Evolutionary conservation across 2,329 filamentous ascomycete genomes (phyloP), one percentile per base, ranked within the genome.

Genomic region (Neurospora sp.): DNA sequence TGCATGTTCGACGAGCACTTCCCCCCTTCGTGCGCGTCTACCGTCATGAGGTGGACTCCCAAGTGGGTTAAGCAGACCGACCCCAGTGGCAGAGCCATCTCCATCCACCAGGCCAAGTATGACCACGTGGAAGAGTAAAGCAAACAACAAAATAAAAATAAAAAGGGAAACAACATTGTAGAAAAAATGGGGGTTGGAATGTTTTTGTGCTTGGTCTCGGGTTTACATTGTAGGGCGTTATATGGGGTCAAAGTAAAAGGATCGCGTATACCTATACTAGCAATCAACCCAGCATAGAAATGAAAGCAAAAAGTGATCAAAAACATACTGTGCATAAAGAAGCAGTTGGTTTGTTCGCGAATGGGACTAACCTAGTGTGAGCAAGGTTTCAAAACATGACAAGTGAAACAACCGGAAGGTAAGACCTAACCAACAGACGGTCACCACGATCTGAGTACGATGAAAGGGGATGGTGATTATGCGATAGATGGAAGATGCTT

Each of bases 1-100:
- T 87, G 84, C 80, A 98, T 99, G 95, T 99, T 98, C 80, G 96
- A 99, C 81, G 95, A 99, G 86, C 95, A 96, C 82, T 99, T 98
- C 88, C 96, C 96, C 66, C 87, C 90, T 70, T 90, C 90, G 78
- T 98, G 95, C 79, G 96, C 96, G 9, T 90, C 88, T 71, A 99
- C 96, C 8, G 96, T 99, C 69, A 91, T 93, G 92, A 87, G 96
- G 78, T 99, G 96, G 96, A 93, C 92, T 70, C 96, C 96, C 38
- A 99, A 92, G 43, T 99, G 96, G 96, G 97, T 93, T 70, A 92
- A 97, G 81, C 93, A 97, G 87, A 92, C 89, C 36, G 96, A 99
- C 81, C 96, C 96, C 72, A 97, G 92, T 81, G 96, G 96, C 84
- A 89, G 92, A 81, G 91, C 92, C 72, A 94, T 96, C 78, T 78